Percentiles rank a stretch among this genome's conserved stretches.
Conservation (phyloP, 192 early-diverging fungal genomes). For the Coemansia sp. region DNA sequence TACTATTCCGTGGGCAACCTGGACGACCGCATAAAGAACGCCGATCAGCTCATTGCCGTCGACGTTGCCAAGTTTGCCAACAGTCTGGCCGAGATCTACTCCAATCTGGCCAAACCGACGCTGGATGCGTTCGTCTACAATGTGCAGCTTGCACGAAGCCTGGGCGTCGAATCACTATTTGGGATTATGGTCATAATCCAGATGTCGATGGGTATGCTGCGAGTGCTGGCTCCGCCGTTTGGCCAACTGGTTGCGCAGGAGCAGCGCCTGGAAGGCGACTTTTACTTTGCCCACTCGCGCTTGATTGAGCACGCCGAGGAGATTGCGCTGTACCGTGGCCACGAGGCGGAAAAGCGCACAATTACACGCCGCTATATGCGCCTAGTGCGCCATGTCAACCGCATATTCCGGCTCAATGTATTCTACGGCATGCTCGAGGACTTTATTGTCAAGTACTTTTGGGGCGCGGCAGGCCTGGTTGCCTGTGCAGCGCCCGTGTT, state of each 20-base stretch:
- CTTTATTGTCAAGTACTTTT: constrained; percentile 98
- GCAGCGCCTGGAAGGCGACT: constrained; percentile 88
- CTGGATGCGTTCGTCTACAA: constrained; percentile 94
- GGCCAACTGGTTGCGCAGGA: constrained; percentile 93
- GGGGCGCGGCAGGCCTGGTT: constrained; percentile 86
- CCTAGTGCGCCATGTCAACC: constrained; percentile 82
- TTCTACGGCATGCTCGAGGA: constrained; percentile 95
- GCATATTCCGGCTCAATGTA: constrained; percentile 78
- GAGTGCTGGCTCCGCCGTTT: constrained; percentile 88
- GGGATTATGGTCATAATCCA: constrained; percentile 76
- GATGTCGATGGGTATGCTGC: constrained; percentile 69
- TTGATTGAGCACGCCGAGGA: constrained; percentile 96
- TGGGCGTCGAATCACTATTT: constrained; percentile 84
- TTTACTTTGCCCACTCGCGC: constrained; percentile 90
- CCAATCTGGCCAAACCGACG: constrained; percentile 91
- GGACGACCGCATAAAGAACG: constrained; percentile 88
- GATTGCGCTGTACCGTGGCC: constrained; percentile 86
- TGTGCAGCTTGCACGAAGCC: constrained; percentile 74
- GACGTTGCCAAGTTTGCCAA: constrained; percentile 90
- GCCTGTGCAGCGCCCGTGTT: constrained; percentile 89
- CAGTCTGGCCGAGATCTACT: constrained; percentile 83
- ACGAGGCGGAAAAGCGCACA: constrained; percentile 76
- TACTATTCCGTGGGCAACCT: constrained; percentile 92
- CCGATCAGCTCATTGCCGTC: constrained; percentile 83
- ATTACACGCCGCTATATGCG: constrained; percentile 72